These are phyloP conservation scores for Cucurbita maxima DNA, from an alignment of 306 rosid species.

Conservation along the genomic window DNA sequence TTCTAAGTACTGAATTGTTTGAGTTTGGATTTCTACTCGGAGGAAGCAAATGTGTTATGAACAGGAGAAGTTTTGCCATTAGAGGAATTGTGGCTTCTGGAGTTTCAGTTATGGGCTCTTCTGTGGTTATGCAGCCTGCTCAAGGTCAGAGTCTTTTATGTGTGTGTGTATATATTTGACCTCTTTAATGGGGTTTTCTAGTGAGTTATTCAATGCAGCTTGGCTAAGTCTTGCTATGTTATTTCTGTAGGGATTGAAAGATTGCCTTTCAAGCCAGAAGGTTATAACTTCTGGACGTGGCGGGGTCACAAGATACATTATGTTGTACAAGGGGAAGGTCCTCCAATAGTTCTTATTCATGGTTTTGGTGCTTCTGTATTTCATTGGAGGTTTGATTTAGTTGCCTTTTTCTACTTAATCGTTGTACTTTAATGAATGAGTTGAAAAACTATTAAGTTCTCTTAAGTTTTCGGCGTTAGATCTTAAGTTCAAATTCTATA, in stretches of 20 bases:
- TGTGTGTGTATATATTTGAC: background rate
- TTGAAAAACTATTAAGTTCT: background rate
- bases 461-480: background rate
- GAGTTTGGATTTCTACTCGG: conserved; percentile 3
- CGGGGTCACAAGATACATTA: conserved; percentile 78
- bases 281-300: conserved; percentile 90
- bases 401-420: background rate
- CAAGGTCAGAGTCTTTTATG: conserved; percentile 29
- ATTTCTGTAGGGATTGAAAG: conserved; percentile 38
- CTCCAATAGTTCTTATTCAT: conserved; percentile 76
- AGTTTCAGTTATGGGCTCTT: conserved; percentile 41
- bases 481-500: background rate
- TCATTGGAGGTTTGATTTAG: conserved; percentile 68
- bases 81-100: conserved; percentile 73
- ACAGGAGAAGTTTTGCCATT: conserved; percentile 40
- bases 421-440: background rate
- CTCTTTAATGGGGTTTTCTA: background rate
- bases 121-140: conserved; percentile 34
- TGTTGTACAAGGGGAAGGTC: conserved; percentile 89
- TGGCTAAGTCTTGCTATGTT: background rate
- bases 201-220: background rate
- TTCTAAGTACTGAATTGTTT: background rate
- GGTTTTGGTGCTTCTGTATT: conserved; percentile 93
- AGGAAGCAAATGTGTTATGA: conserved; percentile 76
- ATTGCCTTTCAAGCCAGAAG: conserved; percentile 51